Conservation (phyloP, 768 basidiomycete genomes). For the Cyathus striatus region DNA sequence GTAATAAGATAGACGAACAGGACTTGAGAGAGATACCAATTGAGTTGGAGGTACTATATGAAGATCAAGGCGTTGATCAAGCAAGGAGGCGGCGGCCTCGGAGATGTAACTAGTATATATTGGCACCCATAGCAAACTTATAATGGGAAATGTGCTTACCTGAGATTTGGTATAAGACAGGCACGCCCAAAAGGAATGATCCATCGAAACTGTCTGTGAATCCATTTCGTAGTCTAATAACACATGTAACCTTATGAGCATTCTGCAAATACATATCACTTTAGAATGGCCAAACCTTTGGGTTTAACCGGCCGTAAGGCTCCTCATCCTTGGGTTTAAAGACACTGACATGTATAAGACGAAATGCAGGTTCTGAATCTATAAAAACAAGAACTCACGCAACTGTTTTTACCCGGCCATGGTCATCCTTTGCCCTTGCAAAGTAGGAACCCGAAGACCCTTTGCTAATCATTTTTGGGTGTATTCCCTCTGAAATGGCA, state of each 20-base stretch:
- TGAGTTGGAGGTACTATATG: conserved; percentile 85
- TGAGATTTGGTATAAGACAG: conserved; percentile 86
- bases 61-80: conserved; percentile 69
- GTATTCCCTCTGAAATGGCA: conserved; percentile 72
- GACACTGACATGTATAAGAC: conserved; percentile 39
- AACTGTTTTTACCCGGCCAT: conserved; percentile 67
- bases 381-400: conserved; percentile 47
- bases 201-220: conserved; percentile 85
- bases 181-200: conserved; percentile 87
- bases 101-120: conserved; percentile 64
- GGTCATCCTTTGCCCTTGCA: conserved; percentile 73
- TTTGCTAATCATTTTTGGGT: conserved; percentile 88
- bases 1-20: too few species aligned
- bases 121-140: not conserved
- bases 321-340: conserved; percentile 94
- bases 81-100: conserved; percentile 82
- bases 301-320: conserved; percentile 84
- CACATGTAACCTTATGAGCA: not conserved
- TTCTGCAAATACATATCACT: not conserved
- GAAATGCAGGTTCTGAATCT: not conserved
- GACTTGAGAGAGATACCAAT: conserved; percentile 77
- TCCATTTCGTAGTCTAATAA: conserved; percentile 78
- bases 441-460: conserved; percentile 92
- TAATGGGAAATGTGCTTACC: conserved; percentile 26
- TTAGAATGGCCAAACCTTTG: conserved; percentile 47